These are phyloP conservation scores for Suillus tomentosus DNA, from an alignment of 768 basidiomycete genomes.

Conservation along the genomic window DNA sequence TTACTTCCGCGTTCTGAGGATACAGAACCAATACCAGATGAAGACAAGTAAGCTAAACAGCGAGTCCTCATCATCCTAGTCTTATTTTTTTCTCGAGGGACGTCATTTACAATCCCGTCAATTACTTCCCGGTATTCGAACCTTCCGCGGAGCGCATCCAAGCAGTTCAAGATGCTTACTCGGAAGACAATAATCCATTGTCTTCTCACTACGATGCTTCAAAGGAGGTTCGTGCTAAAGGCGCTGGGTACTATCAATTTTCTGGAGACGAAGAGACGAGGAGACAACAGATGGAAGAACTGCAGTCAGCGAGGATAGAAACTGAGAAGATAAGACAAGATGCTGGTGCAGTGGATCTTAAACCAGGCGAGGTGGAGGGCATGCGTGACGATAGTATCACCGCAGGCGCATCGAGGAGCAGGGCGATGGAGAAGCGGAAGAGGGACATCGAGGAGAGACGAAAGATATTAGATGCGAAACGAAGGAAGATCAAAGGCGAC, in stretches of 20 bases:
- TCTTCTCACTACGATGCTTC: constrained; percentile 81
- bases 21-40: constrained; percentile 42
- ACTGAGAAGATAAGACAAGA: constrained; percentile 67
- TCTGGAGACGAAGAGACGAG: constrained; percentile 83
- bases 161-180: constrained; percentile 67
- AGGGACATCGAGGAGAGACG: constrained; percentile 70
- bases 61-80: background rate
- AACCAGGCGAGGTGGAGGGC: constrained; percentile 77
- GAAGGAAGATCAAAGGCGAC: constrained; percentile 48
- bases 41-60: constrained; percentile 54
- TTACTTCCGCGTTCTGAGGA: constrained; percentile 49
- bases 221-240: constrained; percentile 82
- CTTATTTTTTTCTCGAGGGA: constrained; percentile 42
- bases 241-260: constrained; percentile 92
- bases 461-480: constrained; percentile 63
- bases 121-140: constrained; percentile 87
- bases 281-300: constrained; percentile 78
- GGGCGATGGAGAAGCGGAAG: constrained; percentile 68
- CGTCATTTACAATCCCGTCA: constrained; percentile 72
- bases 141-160: constrained; percentile 80
- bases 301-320: constrained; percentile 66
- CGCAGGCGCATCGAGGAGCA: constrained; percentile 40
- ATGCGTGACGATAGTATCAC: constrained; percentile 49
- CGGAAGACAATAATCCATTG: constrained; percentile 71
- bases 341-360: constrained; percentile 58